Conservation (phyloP, 331 rosid species). For the Phaseolus coccineus region DNA sequence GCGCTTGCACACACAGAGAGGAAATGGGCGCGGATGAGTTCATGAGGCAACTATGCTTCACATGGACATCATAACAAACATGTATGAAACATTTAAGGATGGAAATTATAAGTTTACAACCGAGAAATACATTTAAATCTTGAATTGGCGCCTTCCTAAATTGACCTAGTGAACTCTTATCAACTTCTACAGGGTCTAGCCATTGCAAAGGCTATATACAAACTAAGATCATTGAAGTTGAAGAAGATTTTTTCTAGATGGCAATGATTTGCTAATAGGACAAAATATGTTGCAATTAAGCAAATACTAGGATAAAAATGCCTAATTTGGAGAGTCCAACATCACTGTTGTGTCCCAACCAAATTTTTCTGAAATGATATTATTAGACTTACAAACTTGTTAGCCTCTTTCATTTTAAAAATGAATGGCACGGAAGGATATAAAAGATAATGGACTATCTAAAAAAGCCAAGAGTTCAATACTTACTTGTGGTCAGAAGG, state of each 20-base stretch:
- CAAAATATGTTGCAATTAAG: neutral
- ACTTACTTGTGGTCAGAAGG: slow-evolving; percentile 99
- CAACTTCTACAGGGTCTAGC: slow-evolving; percentile 24
- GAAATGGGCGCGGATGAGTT: neutral
- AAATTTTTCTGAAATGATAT: neutral
- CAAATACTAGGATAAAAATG: neutral
- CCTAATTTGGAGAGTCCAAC: slow-evolving; percentile 33
- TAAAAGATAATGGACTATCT: neutral
- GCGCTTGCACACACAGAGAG: neutral
- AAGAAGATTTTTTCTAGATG: slow-evolving; percentile 28
- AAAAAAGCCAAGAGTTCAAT: slow-evolving; percentile 22
- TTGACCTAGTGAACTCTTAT: slow-evolving; percentile 3
- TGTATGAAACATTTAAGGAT: neutral
- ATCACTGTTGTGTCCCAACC: slow-evolving; percentile 11
- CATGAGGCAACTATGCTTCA: slow-evolving; percentile 26
- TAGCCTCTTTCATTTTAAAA: slow-evolving; percentile 1
- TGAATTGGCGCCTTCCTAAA: slow-evolving; percentile 18
- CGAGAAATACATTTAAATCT: slow-evolving; percentile 32
- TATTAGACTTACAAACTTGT: slow-evolving; percentile 17
- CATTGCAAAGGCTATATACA: slow-evolving; percentile 33
- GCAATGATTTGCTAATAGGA: slow-evolving; percentile 15
- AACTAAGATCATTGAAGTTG: slow-evolving; percentile 10
- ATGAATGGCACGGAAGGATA: slow-evolving; percentile 14
- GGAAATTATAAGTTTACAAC: neutral
- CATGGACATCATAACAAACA: slow-evolving; percentile 14